phyloP scores from a whole-genome alignment of 495 filamentous ascomycete species.

The Neurospora sp. region DNA sequence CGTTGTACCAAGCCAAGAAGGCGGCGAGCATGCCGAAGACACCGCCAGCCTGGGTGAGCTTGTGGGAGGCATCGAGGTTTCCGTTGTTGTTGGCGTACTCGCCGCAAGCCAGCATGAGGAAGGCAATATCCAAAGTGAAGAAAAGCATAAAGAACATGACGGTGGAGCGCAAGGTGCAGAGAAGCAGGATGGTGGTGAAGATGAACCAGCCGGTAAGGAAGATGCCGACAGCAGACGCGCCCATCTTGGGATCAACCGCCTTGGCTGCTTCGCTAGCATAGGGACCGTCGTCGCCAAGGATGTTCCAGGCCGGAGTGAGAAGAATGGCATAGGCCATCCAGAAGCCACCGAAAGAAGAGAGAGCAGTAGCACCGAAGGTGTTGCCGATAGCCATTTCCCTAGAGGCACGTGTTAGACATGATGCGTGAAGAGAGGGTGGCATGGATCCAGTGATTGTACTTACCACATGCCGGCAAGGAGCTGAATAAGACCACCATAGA shows the following conservation, averaged over 20 bases:
- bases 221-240: slow-evolving; percentile 61
- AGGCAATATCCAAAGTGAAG: slow-evolving; percentile 86
- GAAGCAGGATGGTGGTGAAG: slow-evolving; percentile 80
- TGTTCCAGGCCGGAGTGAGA: slow-evolving; percentile 54
- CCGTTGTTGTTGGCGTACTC: slow-evolving; percentile 45
- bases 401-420: slow-evolving; percentile 2
- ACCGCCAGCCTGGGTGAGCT: slow-evolving; percentile 68
- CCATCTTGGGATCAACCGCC: slow-evolving; percentile 24
- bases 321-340: slow-evolving; percentile 89
- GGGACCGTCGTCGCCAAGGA: slow-evolving; percentile 47
- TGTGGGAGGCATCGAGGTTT: slow-evolving; percentile 8
- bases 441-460: slow-evolving; percentile 27
- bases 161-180: slow-evolving; percentile 88
- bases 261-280: slow-evolving; percentile 30
- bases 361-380: slow-evolving; percentile 94
- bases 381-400: slow-evolving; percentile 99
- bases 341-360: slow-evolving; percentile 96
- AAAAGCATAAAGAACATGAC: slow-evolving; percentile 95
- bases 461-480: slow-evolving; percentile 96
- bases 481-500: slow-evolving; percentile 84
- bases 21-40: slow-evolving; percentile 81
- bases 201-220: slow-evolving; percentile 96
- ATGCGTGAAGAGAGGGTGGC: not conserved
- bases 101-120: slow-evolving; percentile 73
- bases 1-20: slow-evolving; percentile 95